These are phyloP conservation scores for Moniliella sp. DNA, from an alignment of 1,284 basidiomycete species.

Conservation along the genomic window DNA sequence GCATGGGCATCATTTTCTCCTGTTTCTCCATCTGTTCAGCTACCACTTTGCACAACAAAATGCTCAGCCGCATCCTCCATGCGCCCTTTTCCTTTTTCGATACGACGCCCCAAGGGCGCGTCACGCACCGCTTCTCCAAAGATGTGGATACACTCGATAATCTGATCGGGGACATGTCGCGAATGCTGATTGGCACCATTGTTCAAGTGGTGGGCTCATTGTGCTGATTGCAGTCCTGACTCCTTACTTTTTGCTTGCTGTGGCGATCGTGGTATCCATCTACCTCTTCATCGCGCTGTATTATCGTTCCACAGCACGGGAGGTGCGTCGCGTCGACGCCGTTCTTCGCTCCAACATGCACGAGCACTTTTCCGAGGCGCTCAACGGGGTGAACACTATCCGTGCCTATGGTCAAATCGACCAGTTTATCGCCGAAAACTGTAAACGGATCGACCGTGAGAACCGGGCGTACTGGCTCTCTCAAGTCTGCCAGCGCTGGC, in stretches of 20 bases:
- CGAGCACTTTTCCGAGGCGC: conserved; percentile 6
- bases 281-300: conserved; percentile 2
- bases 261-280: conserved; percentile 1
- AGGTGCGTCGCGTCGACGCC: conserved; percentile 5
- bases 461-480: conserved; percentile 11
- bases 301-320: conserved; percentile 2
- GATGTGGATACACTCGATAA: conserved; percentile 31
- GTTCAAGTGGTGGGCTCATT: conserved; percentile 49
- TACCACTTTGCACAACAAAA: conserved; percentile 5
- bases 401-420: neutral
- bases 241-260: neutral
- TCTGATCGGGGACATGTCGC: too few species aligned
- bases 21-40: too few species aligned
- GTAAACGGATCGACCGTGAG: neutral
- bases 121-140: conserved; percentile 11
- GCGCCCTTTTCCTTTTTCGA: conserved; percentile 15
- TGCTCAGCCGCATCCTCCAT: conserved; percentile 6
- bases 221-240: conserved; percentile 38
- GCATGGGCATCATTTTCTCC: too few species aligned
- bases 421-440: neutral
- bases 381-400: conserved; percentile 1
- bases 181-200: conserved; percentile 49
- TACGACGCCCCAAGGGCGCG: conserved; percentile 12
- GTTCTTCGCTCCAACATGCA: conserved; percentile 9
- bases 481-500: conserved; percentile 11